Conservation (phyloP, 495 filamentous ascomycete species). For the Podospora appendiculata region DNA sequence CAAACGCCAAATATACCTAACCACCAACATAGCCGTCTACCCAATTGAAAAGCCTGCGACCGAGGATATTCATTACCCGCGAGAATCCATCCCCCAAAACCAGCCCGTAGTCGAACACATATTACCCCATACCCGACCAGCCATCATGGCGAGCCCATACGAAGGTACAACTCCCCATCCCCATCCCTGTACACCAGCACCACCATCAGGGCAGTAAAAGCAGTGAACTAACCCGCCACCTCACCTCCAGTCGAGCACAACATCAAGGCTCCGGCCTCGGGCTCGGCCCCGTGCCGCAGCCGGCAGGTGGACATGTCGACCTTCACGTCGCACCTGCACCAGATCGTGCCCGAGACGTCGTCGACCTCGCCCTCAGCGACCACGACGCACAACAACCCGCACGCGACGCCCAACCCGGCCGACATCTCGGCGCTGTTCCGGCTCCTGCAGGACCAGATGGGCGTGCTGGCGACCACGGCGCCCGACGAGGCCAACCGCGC, state of each 20-base stretch:
- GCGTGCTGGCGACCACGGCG: slow-evolving; percentile 33
- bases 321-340: slow-evolving; percentile 72
- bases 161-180: slow-evolving; percentile 28
- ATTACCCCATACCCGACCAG: background rate
- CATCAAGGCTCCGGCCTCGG: slow-evolving; percentile 37
- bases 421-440: slow-evolving; percentile 58
- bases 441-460: slow-evolving; percentile 44
- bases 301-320: slow-evolving; percentile 78
- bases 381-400: slow-evolving; percentile 44
- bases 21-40: no score
- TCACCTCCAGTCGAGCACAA: slow-evolving; percentile 86
- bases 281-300: slow-evolving; percentile 26
- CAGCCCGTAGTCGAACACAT: no score
- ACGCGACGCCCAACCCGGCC: slow-evolving; percentile 63
- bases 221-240: slow-evolving; percentile 2
- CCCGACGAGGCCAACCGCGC: slow-evolving; percentile 54
- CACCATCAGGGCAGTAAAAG: background rate
- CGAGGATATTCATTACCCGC: no score
- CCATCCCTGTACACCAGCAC: background rate
- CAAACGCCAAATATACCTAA: no score
- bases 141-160: slow-evolving; percentile 38
- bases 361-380: slow-evolving; percentile 15
- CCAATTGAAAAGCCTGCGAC: no score
- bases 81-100: no score
- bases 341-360: slow-evolving; percentile 43